Base-by-base conservation (phyloP, 2,329 filamentous ascomycete species). In the Sporothrix brasiliensis region DNA sequence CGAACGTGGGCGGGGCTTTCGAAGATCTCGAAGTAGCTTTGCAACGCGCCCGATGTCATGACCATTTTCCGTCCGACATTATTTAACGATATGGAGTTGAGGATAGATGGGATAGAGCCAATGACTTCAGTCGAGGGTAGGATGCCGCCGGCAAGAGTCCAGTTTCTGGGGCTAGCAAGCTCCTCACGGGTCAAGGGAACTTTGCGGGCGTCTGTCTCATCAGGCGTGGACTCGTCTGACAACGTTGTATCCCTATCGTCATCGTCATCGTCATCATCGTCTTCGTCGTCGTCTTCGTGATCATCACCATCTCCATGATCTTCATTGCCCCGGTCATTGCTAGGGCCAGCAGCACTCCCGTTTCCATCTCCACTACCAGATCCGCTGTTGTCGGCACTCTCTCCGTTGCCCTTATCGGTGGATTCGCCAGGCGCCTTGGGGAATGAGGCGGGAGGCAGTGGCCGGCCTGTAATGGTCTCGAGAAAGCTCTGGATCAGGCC, bases 1-100 rank as follows among this genome's bases (percentile, higher is more conserved):
- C 91, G 92, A 71, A 99, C 89, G 79, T 99, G 96, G 19, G 89
- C 86, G 2, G 93, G 89, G 74, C 93, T 98, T 79, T 97, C 92
- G 74, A 99, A 99, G n/a, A 98, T 93, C 78, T 97, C 92, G 74
- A 99, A 91, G 78, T 94, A 98, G 75, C 89, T 92, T 70, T 94
- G 90, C 58, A 99, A 85, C 1, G 93, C 94, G 71, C 88, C 86
- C 0, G 94, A 97, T 0, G 89, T 87, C 70, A 93, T 89, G 76
- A 99, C 96, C 77, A 97, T 86, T 76, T 91, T 91, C 84, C 97
- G 91, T 10, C 95, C 95, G 39, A 88, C 85, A 73, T 92, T 91
- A 75, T 97, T 97, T 70, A 99, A 82, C 75, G 92, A 99, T 68
- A 99, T 97, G 5, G 95, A 94, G 73, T 94, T 94, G 75, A 99